phyloP scores from a whole-genome alignment of 768 basidiomycete species.

The Rhizopogon vinicolor region DNA sequence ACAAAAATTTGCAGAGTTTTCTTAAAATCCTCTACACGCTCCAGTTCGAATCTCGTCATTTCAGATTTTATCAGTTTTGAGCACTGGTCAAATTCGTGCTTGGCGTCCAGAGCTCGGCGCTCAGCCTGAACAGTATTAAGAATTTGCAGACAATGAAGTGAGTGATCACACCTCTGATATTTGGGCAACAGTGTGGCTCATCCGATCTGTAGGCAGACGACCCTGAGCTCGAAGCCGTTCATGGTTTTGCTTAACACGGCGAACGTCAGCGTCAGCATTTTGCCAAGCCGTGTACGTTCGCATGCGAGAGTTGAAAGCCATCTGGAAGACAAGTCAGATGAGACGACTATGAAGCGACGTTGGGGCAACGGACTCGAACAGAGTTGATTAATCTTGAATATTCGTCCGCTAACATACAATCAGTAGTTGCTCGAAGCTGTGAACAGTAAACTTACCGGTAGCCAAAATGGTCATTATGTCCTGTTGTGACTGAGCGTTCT shows the following conservation, averaged over 20 bases:
- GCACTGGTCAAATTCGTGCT: slow-evolving; percentile 84
- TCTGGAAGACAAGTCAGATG: slow-evolving; percentile 34
- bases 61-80: slow-evolving; percentile 88
- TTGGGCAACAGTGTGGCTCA: slow-evolving; percentile 69
- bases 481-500: slow-evolving; percentile 71
- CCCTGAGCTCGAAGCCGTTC: slow-evolving; percentile 83
- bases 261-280: slow-evolving; percentile 67
- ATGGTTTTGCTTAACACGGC: slow-evolving; percentile 68
- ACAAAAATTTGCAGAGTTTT: slow-evolving; percentile 75
- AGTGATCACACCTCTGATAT: slow-evolving; percentile 65
- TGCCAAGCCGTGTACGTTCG: slow-evolving; percentile 83
- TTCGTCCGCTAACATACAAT: slow-evolving; percentile 60
- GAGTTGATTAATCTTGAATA: slow-evolving; percentile 89
- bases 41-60: slow-evolving; percentile 86
- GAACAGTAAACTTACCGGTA: slow-evolving; percentile 42
- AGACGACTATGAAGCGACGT: background rate
- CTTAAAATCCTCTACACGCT: slow-evolving; percentile 93
- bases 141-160: background rate
- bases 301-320: slow-evolving; percentile 85
- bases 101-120: slow-evolving; percentile 74
- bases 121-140: slow-evolving; percentile 56
- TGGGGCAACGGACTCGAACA: slow-evolving; percentile 58
- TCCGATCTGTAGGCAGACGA: slow-evolving; percentile 60
- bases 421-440: background rate
- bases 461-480: slow-evolving; percentile 81